Conservation (phyloP, 176 grass and related monocot genomes). For the Phyllostachys edulis region DNA sequence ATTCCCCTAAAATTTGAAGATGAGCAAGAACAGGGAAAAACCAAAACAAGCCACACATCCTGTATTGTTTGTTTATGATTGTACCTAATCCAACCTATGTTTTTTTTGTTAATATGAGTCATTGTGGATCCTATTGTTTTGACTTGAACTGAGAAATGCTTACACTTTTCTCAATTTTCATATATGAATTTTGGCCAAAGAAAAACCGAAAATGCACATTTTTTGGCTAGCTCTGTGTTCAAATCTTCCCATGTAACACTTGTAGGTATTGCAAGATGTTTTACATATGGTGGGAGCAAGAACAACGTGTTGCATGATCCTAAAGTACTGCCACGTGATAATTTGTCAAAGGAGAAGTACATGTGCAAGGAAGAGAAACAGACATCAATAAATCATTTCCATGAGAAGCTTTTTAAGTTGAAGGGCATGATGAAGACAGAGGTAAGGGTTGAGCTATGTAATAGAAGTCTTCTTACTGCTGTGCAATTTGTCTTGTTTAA, state of each 20-base stretch:
- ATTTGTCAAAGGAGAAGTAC: conserved; percentile 80
- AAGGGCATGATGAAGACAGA: conserved; percentile 97
- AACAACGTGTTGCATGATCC: conserved; percentile 73
- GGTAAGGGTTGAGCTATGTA: conserved; percentile 45
- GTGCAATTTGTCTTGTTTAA: background rate
- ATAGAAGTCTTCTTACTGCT: background rate
- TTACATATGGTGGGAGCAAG: conserved; percentile 90
- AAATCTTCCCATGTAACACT: conserved; percentile 15
- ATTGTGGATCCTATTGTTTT: too few relatives aligned
- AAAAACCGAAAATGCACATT: too few relatives aligned
- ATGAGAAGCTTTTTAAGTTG: conserved; percentile 94
- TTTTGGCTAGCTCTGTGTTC: background rate
- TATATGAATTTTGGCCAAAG: too few relatives aligned
- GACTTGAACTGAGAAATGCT: too few relatives aligned
- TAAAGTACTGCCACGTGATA: conserved; percentile 61
- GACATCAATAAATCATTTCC: conserved; percentile 89
- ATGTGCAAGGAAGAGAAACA: conserved; percentile 85
- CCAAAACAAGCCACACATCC: too few relatives aligned
- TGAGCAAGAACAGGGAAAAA: too few relatives aligned
- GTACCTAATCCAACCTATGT: too few relatives aligned
- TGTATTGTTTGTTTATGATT: too few relatives aligned
- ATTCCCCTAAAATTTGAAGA: too few relatives aligned
- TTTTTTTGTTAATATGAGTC: too few relatives aligned
- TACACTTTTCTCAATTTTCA: too few relatives aligned
- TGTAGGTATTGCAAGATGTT: conserved; percentile 91